Evolutionary conservation across 1,284 basidiomycete genomes (phyloP).

Genomic region (Xerocomus amazonicus): DNA sequence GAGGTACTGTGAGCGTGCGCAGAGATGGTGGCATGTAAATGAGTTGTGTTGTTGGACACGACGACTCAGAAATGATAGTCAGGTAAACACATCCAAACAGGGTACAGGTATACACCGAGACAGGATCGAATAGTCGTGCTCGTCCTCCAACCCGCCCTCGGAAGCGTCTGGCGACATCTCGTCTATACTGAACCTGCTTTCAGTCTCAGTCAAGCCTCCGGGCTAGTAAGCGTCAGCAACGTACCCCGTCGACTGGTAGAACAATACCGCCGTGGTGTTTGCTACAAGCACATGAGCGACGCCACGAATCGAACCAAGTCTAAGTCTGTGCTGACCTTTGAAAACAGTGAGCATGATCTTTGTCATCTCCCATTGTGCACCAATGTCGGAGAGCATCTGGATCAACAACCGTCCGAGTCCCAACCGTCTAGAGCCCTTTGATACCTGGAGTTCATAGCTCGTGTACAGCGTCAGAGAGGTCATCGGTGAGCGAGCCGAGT

Average conservation of each 20-base stretch:
- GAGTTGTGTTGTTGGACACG: background rate
- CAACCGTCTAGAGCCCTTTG: constrained; percentile 37
- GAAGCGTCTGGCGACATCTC: constrained; percentile 49
- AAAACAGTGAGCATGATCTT: constrained; percentile 72
- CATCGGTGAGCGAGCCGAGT: background rate
- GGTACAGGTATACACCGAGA: constrained; percentile 34
- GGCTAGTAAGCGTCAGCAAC: constrained; percentile 4
- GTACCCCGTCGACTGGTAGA: constrained; percentile 60
- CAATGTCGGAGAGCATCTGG: constrained; percentile 47
- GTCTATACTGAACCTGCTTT: constrained; percentile 52
- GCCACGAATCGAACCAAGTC: background rate
- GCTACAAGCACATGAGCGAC: constrained; percentile 37
- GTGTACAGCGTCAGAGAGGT: constrained; percentile 2
- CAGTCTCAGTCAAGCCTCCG: constrained; percentile 3
- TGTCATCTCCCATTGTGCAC: constrained; percentile 52
- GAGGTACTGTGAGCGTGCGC: constrained; percentile 29
- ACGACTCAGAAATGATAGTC: background rate
- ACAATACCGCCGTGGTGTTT: constrained; percentile 50
- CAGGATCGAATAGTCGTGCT: constrained; percentile 57
- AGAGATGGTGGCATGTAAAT: constrained; percentile 37
- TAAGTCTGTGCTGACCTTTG: constrained; percentile 43
- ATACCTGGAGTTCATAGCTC: constrained; percentile 74
- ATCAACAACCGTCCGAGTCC: constrained; percentile 60
- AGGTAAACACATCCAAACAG: constrained; percentile 26
- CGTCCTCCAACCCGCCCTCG: constrained; percentile 29